Percentiles rank a stretch among this genome's conserved stretches.
Conservation (phyloP, 331 rosid species). For the Telfairia occidentalis region DNA sequence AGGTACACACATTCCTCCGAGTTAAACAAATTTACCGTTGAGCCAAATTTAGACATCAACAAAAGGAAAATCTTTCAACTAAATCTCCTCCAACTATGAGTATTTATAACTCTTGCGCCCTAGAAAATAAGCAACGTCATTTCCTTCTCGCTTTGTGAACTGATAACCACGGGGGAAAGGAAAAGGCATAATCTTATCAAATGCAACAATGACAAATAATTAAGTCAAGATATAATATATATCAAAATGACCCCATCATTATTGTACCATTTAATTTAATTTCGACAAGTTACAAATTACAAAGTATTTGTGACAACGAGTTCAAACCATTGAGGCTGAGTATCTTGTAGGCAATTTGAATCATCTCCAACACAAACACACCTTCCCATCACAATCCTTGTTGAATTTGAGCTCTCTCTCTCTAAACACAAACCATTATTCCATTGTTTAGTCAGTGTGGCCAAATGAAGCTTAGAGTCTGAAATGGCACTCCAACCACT, state of each 20-base stretch:
- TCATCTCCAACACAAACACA: conserved; percentile 2
- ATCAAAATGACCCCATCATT: background rate
- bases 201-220: too few relatives aligned
- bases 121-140: too few relatives aligned
- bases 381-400: background rate
- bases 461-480: conserved; percentile 9
- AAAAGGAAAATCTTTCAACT: too few relatives aligned
- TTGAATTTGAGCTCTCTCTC: background rate
- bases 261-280: too few relatives aligned
- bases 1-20: too few relatives aligned
- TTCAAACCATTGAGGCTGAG: background rate
- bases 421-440: background rate
- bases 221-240: background rate
- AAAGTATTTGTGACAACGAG: background rate
- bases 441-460: background rate
- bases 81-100: too few relatives aligned
- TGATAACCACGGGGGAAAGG: too few relatives aligned
- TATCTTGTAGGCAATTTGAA: background rate
- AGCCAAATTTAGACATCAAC: too few relatives aligned
- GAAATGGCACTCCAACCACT: background rate
- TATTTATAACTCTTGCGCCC: too few relatives aligned
- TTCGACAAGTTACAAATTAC: background rate
- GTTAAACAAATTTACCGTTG: too few relatives aligned
- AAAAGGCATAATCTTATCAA: too few relatives aligned
- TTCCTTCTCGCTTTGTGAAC: too few relatives aligned